A percentile compares a stretch with the other conserved stretches of the same genome.
Evolutionary conservation across 225 moss, liverwort and hornwort species (phyloP).

Genomic region (Pseudoscleropodium purum): DNA sequence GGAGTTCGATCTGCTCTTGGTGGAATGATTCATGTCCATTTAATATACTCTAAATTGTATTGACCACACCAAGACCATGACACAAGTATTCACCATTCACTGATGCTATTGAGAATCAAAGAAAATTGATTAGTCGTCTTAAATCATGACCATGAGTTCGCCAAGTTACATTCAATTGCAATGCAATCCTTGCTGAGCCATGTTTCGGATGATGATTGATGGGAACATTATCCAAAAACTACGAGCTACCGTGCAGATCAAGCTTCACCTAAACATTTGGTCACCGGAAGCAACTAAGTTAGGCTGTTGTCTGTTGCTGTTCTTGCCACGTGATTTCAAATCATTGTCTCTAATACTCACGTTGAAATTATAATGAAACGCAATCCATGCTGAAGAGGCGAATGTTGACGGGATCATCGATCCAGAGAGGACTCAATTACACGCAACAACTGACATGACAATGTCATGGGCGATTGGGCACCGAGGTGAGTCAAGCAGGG

Average conservation of each 20-base stretch:
- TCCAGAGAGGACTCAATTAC: not conserved
- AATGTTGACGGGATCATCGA: not conserved
- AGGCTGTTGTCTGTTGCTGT: not conserved
- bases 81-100: not conserved
- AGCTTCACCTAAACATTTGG: not conserved
- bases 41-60: not conserved
- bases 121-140: not conserved
- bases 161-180: not conserved
- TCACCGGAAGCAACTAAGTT: not conserved
- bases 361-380: not conserved
- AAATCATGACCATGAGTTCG: not conserved
- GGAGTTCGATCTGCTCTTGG: not conserved
- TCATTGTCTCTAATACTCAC: not conserved
- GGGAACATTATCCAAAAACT: not conserved
- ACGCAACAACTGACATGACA: not conserved
- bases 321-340: not conserved
- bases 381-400: not conserved
- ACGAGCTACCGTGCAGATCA: not conserved
- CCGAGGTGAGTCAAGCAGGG: not conserved
- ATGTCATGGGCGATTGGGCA: not conserved
- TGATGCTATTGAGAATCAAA: not conserved
- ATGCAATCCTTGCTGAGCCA: not conserved
- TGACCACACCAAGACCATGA: not conserved
- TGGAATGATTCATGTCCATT: not conserved
- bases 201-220: not conserved